phyloP scores from a whole-genome alignment of 202 grass and related monocot species.

The Carex sylvatica region DNA sequence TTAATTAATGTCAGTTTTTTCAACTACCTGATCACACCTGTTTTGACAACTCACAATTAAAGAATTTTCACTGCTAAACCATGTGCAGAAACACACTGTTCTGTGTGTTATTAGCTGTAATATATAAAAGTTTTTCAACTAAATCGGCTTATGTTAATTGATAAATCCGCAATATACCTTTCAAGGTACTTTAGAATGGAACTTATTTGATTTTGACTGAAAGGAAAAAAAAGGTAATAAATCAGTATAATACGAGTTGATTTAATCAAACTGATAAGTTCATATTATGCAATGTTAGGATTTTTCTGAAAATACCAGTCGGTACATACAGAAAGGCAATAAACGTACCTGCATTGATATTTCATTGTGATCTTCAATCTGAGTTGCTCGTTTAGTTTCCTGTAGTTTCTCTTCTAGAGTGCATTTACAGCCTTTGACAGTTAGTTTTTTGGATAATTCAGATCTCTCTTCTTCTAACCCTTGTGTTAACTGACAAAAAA shows the following conservation, averaged over 20 bases:
- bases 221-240: background rate
- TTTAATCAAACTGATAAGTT: background rate
- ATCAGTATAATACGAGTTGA: background rate
- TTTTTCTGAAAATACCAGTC: background rate
- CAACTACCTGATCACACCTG: no score
- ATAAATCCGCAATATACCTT: background rate
- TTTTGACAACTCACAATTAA: background rate
- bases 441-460: background rate
- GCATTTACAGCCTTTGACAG: background rate
- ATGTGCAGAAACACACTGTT: background rate
- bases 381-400: slow-evolving; percentile 2
- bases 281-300: background rate
- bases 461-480: slow-evolving; percentile 16
- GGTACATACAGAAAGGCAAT: background rate
- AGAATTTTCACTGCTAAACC: background rate
- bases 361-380: background rate
- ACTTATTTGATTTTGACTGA: background rate
- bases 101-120: background rate
- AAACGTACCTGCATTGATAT: background rate
- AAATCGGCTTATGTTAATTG: background rate
- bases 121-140: background rate
- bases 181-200: background rate
- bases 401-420: background rate
- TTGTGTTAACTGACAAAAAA: slow-evolving; percentile 15
- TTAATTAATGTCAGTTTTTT: no score